phyloP scores from a whole-genome alignment of 495 filamentous ascomycete species.

The Talaromyces stipitatus region DNA sequence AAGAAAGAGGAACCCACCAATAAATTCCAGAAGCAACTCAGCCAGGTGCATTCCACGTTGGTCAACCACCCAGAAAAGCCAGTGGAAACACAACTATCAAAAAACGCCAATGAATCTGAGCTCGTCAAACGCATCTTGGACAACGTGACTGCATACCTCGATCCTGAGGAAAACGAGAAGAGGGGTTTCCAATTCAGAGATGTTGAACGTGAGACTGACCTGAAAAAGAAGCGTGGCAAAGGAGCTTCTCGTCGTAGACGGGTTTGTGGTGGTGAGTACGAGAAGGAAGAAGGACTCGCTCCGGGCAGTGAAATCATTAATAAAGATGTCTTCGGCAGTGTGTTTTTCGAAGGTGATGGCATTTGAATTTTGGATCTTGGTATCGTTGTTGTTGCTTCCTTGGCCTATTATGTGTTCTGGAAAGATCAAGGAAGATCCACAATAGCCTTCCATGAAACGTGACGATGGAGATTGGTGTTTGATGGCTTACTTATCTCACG shows the following conservation, averaged over 20 bases:
- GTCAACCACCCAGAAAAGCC: not conserved
- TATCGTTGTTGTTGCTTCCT: not conserved
- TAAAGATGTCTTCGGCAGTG: not conserved
- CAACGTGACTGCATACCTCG: not conserved
- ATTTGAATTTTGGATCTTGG: not conserved
- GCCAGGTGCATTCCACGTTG: not conserved
- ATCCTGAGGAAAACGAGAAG: not conserved
- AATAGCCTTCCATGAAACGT: no score
- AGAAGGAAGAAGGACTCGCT: no score
- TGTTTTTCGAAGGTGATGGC: not conserved
- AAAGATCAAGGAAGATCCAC: no score
- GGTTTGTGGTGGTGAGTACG: not conserved
- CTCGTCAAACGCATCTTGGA: not conserved
- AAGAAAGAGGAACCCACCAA: slow-evolving; percentile 4
- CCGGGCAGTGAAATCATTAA: not conserved
- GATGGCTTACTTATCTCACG: not conserved
- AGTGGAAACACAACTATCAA: no score
- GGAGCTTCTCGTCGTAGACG: not conserved
- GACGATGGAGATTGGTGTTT: not conserved
- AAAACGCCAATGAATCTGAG: not conserved
- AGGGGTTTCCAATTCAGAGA: not conserved
- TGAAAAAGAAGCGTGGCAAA: not conserved
- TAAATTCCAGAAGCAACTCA: not conserved
- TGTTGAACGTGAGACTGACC: not conserved
- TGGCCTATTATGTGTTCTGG: not conserved